These are phyloP conservation scores for Apostasia ramifera DNA, from an alignment of 106 monocot genomes.

Conservation along the genomic window DNA sequence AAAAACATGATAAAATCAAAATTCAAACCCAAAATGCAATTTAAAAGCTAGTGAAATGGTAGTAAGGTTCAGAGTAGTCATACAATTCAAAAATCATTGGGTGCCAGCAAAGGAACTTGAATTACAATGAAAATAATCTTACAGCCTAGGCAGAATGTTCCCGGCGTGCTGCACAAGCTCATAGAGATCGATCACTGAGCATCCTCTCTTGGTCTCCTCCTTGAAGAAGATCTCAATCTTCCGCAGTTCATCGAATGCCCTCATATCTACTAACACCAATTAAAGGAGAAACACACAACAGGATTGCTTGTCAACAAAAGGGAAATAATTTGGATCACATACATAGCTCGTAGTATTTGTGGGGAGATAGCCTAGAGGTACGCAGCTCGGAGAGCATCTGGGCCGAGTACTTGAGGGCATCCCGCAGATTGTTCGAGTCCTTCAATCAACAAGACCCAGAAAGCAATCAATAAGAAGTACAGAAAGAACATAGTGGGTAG, in stretches of 20 bases:
- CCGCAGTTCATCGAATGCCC: slow-evolving; percentile 94
- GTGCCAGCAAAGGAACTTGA: too few relatives aligned
- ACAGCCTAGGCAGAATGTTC: slow-evolving; percentile 91
- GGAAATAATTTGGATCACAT: slow-evolving; percentile 4
- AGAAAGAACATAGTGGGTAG: not conserved
- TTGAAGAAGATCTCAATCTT: slow-evolving; percentile 96
- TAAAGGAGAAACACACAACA: not conserved
- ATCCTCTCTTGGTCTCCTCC: slow-evolving; percentile 71
- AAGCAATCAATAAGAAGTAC: not conserved
- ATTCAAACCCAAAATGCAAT: too few relatives aligned
- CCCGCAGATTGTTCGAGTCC: slow-evolving; percentile 90
- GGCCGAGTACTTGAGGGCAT: slow-evolving; percentile 93
- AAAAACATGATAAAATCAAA: too few relatives aligned
- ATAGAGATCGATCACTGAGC: slow-evolving; percentile 85
- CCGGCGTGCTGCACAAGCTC: slow-evolving; percentile 99
- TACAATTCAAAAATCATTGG: too few relatives aligned
- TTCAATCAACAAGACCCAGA: slow-evolving; percentile 8
- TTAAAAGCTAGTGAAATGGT: too few relatives aligned
- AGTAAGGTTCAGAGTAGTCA: too few relatives aligned
- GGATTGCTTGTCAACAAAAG: not conserved
- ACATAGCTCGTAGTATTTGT: slow-evolving; percentile 99
- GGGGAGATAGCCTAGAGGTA: slow-evolving; percentile 54
- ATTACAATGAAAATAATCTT: slow-evolving; percentile 16
- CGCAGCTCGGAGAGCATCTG: slow-evolving; percentile 99
- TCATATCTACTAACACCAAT: slow-evolving; percentile 50